These are phyloP conservation scores for Aspergillus candidus DNA, from an alignment of 2,329 filamentous ascomycete genomes.

Conservation along the genomic window DNA sequence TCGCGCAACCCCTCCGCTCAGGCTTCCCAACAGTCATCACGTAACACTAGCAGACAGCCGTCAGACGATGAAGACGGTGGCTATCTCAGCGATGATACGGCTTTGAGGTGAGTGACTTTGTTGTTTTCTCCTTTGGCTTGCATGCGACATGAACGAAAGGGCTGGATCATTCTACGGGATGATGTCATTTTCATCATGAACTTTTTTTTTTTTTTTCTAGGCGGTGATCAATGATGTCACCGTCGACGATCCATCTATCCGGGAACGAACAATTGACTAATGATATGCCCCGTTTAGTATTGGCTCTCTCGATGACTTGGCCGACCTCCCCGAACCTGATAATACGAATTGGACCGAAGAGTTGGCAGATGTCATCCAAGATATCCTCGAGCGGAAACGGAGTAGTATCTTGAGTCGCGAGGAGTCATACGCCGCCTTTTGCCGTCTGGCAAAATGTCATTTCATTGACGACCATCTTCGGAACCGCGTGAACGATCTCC, in stretches of 20 bases:
- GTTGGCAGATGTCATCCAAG: slow-evolving; percentile 60
- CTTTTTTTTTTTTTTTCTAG: not conserved
- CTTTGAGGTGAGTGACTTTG: slow-evolving; percentile 48
- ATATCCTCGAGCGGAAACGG: slow-evolving; percentile 71
- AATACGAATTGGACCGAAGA: slow-evolving; percentile 56
- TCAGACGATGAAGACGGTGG: slow-evolving; percentile 55
- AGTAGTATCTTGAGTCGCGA: slow-evolving; percentile 68
- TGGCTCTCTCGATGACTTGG: slow-evolving; percentile 62
- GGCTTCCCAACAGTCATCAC: slow-evolving; percentile 49
- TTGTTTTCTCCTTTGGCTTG: slow-evolving; percentile 8
- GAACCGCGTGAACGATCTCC: slow-evolving; percentile 53
- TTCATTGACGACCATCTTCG: slow-evolving; percentile 60
- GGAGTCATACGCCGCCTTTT: slow-evolving; percentile 55
- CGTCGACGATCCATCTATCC: too few relatives aligned
- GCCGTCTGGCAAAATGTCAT: slow-evolving; percentile 61
- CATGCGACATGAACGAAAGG: not conserved
- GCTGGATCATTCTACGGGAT: slow-evolving; percentile 19
- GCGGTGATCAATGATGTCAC: too few relatives aligned
- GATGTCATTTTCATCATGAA: slow-evolving; percentile 25
- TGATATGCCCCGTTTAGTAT: slow-evolving; percentile 38
- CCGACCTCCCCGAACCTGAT: slow-evolving; percentile 47
- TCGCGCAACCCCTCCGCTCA: slow-evolving; percentile 49
- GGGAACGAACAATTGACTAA: slow-evolving; percentile 1
- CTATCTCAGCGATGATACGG: slow-evolving; percentile 53
- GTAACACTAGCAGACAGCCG: slow-evolving; percentile 48